These are phyloP conservation scores for Sporothrix inflata DNA, from an alignment of 2,329 filamentous ascomycete species.

Conservation along the genomic window DNA sequence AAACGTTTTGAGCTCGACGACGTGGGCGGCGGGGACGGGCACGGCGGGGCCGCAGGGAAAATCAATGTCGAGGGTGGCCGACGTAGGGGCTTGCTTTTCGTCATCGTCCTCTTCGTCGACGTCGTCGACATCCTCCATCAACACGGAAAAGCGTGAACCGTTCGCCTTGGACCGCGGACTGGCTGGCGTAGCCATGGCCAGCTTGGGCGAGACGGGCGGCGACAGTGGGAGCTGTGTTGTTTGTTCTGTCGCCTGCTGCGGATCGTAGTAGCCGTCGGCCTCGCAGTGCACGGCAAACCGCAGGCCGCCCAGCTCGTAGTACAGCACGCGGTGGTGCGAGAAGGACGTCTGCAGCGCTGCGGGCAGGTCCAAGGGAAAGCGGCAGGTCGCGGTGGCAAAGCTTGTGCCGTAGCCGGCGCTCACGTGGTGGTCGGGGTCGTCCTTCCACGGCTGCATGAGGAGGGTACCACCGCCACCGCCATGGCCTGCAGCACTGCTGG, in stretches of 20 bases:
- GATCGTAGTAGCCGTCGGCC: conserved; percentile 33
- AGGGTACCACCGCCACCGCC: conserved; percentile 20
- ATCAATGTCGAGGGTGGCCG: conserved; percentile 17
- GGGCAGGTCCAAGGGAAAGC: conserved; percentile 27
- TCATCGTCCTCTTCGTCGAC: background rate
- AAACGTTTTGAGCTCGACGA: conserved; percentile 36
- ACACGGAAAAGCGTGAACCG: conserved; percentile 10
- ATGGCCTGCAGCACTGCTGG: background rate
- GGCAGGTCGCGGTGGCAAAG: conserved; percentile 36
- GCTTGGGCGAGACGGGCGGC: background rate
- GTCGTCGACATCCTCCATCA: conserved; percentile 6
- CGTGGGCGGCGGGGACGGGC: conserved; percentile 29
- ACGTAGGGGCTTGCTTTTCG: background rate
- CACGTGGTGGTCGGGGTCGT: conserved; percentile 30
- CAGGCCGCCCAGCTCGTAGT: conserved; percentile 34
- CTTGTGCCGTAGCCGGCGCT: conserved; percentile 33
- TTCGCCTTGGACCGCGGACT: background rate
- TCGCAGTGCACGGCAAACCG: conserved; percentile 35
- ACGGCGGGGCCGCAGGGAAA: conserved; percentile 25
- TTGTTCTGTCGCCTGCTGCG: background rate
- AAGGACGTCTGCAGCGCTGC: conserved; percentile 24
- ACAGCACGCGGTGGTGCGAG: conserved; percentile 36
- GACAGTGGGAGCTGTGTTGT: conserved; percentile 1
- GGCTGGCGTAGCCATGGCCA: background rate
- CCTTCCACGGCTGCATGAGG: conserved; percentile 34